These are phyloP conservation scores for Secale cereale DNA, from an alignment of 176 grass and related monocot genomes.

Conservation along the genomic window DNA sequence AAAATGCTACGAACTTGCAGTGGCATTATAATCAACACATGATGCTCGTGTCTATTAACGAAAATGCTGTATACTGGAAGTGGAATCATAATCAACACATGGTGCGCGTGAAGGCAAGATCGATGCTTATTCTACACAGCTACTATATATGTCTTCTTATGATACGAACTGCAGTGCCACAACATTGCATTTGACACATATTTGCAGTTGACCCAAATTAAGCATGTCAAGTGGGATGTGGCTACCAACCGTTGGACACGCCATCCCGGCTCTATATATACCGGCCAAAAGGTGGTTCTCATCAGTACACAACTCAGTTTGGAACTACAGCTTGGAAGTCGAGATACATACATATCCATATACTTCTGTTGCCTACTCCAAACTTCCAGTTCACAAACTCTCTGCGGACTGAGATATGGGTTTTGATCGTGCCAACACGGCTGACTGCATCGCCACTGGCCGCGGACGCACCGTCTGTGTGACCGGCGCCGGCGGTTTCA, in stretches of 20 bases:
- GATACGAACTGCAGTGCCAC: not conserved
- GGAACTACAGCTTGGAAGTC: not conserved
- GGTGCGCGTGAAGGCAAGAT: not conserved
- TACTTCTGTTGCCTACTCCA: not conserved
- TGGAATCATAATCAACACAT: not conserved
- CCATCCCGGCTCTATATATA: not conserved
- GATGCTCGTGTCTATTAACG: too few relatives aligned
- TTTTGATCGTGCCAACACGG: not conserved
- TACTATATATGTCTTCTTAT: not conserved
- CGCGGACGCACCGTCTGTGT: conserved; percentile 42
- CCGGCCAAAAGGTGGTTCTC: not conserved
- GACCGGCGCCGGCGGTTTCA: conserved; percentile 53
- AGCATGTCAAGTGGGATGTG: not conserved
- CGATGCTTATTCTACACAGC: not conserved
- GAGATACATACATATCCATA: not conserved
- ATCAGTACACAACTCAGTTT: not conserved
- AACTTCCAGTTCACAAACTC: not conserved
- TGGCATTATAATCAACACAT: too few relatives aligned
- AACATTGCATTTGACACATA: not conserved
- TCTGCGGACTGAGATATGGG: not conserved
- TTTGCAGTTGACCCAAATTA: not conserved
- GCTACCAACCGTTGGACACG: not conserved
- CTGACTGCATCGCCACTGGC: not conserved
- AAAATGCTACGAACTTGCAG: not conserved
- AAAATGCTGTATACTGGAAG: not conserved